A percentile compares a stretch with the other conserved stretches of the same genome.
These are phyloP conservation scores for Hyphodiscus sp. DNA, from an alignment of 2,329 filamentous ascomycete species.

Conservation along the genomic window DNA sequence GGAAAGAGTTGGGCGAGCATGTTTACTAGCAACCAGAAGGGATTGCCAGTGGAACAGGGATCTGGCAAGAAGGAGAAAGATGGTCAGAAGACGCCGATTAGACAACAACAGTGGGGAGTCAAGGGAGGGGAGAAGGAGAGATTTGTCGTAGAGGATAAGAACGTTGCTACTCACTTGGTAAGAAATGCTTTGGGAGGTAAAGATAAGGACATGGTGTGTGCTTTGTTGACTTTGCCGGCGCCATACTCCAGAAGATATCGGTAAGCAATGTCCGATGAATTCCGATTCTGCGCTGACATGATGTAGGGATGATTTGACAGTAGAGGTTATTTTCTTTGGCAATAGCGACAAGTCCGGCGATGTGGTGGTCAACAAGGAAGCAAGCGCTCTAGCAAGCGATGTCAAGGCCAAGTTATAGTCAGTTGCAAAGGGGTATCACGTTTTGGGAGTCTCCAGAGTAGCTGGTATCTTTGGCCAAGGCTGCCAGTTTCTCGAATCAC, in stretches of 20 bases:
- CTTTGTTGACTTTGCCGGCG: slow-evolving; percentile 81
- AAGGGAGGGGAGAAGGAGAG: slow-evolving; percentile 65
- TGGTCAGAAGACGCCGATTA: slow-evolving; percentile 82
- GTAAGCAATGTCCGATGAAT: slow-evolving; percentile 41
- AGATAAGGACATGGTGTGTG: slow-evolving; percentile 89
- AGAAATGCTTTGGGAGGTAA: slow-evolving; percentile 91
- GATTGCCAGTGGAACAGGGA: slow-evolving; percentile 70
- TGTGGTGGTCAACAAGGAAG: slow-evolving; percentile 79
- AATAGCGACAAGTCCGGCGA: slow-evolving; percentile 69
- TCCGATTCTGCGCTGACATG: slow-evolving; percentile 6
- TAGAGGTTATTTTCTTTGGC: slow-evolving; percentile 98
- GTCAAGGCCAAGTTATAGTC: slow-evolving; percentile 28
- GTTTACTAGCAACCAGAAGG: slow-evolving; percentile 47
- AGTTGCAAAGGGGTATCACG: not conserved
- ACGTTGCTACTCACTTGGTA: slow-evolving; percentile 91
- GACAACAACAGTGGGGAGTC: slow-evolving; percentile 86
- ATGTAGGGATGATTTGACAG: slow-evolving; percentile 81
- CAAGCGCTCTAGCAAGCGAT: slow-evolving; percentile 51
- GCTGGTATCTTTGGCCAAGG: too few species aligned
- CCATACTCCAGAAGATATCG: slow-evolving; percentile 89
- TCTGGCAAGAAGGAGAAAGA: slow-evolving; percentile 40
- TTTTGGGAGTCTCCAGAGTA: too few species aligned
- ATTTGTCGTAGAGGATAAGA: slow-evolving; percentile 94
- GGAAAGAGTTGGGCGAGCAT: slow-evolving; percentile 57
- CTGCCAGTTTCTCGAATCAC: not conserved